Conservation (phyloP, 805 yeast genomes). For the Metschnikowia dekortorum region DNA sequence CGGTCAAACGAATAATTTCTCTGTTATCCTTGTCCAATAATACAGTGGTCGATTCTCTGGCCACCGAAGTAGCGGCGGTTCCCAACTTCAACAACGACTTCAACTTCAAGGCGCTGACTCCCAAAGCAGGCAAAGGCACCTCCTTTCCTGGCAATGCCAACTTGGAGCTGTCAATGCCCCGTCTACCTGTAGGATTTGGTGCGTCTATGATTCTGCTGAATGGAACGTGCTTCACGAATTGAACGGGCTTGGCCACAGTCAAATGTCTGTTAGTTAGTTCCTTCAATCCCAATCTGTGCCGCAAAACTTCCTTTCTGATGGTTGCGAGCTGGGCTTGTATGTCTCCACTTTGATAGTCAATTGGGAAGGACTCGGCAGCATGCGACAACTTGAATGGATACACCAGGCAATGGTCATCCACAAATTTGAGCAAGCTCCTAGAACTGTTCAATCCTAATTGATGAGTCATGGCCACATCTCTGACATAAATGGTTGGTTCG, state of each 20-base stretch:
- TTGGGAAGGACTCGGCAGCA: constrained; percentile 59
- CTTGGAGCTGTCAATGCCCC: constrained; percentile 62
- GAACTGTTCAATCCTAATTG: constrained; percentile 72
- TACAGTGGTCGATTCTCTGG: constrained; percentile 78
- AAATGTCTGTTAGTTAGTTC: constrained; percentile 80
- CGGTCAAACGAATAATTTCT: constrained; percentile 74
- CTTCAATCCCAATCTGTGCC: constrained; percentile 67
- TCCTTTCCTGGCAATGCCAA: constrained; percentile 71
- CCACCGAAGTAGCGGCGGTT: constrained; percentile 51
- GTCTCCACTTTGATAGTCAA: constrained; percentile 33
- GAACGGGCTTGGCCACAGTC: constrained; percentile 69
- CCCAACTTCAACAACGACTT: constrained; percentile 53
- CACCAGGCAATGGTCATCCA: constrained; percentile 75
- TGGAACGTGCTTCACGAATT: constrained; percentile 69
- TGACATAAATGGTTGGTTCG: constrained; percentile 67
- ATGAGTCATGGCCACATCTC: constrained; percentile 84
- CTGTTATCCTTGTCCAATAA: constrained; percentile 45
- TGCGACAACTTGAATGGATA: constrained; percentile 87
- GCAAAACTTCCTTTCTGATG: constrained; percentile 51
- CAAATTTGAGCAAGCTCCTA: constrained; percentile 61
- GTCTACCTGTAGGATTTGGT: constrained; percentile 62
- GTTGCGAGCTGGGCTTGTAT: constrained; percentile 38
- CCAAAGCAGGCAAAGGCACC: constrained; percentile 69
- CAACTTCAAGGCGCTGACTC: constrained; percentile 64
- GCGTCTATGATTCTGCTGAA: constrained; percentile 58